These are phyloP conservation scores for Diplodia corticola DNA, from an alignment of 2,329 filamentous ascomycete genomes.

Conservation along the genomic window DNA sequence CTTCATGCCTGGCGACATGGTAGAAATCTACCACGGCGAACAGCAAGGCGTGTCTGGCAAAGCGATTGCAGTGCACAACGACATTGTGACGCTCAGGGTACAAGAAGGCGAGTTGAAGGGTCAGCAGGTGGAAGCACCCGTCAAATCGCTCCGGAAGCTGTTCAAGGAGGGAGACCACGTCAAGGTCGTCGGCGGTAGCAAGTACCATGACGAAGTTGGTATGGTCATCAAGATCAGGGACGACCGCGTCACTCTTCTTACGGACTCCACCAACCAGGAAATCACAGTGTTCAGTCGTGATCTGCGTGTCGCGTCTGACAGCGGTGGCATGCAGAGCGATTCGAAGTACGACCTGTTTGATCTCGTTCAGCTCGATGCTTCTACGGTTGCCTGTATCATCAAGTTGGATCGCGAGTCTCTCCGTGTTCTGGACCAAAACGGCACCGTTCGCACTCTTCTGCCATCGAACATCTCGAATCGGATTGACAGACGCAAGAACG, in stretches of 20 bases:
- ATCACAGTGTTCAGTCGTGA: slow-evolving; percentile 99
- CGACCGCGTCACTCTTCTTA: slow-evolving; percentile 88
- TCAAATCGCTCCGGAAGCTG: slow-evolving; percentile 86
- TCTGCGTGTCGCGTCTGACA: slow-evolving; percentile 87
- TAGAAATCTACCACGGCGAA: slow-evolving; percentile 94
- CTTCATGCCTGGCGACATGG: slow-evolving; percentile 91
- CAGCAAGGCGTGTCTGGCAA: slow-evolving; percentile 88
- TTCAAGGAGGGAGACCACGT: slow-evolving; percentile 95
- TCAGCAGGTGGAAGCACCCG: slow-evolving; percentile 86
- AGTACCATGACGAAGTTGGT: slow-evolving; percentile 91
- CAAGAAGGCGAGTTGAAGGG: slow-evolving; percentile 79
- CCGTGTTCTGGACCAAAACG: slow-evolving; percentile 86
- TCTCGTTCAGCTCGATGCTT: slow-evolving; percentile 86
- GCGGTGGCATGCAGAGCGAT: slow-evolving; percentile 79
- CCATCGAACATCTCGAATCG: slow-evolving; percentile 92
- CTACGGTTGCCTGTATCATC: slow-evolving; percentile 89
- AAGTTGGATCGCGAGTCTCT: slow-evolving; percentile 94
- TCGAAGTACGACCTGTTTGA: slow-evolving; percentile 92
- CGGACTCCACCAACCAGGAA: slow-evolving; percentile 88
- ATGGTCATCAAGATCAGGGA: slow-evolving; percentile 94
- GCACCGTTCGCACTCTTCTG: slow-evolving; percentile 76
- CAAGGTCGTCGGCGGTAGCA: slow-evolving; percentile 95
- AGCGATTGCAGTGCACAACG: slow-evolving; percentile 80
- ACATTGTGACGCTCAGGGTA: slow-evolving; percentile 88
- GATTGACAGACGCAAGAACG: slow-evolving; percentile 76